Evolutionary conservation across 371 early-diverging fungal species (phyloP).

Genomic region (Batkoa obscura): DNA sequence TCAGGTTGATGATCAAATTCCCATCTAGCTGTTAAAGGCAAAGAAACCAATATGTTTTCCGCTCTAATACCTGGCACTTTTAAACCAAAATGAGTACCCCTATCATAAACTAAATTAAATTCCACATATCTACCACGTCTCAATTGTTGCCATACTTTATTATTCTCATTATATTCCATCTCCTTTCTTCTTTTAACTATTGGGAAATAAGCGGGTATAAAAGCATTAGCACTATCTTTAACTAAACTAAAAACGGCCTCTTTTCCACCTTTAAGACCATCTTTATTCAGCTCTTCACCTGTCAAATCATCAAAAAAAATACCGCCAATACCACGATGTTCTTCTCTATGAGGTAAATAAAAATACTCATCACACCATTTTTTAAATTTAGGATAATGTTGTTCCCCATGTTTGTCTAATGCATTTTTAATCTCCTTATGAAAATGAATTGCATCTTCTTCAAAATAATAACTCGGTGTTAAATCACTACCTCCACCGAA

Average conservation of each 20-base stretch:
- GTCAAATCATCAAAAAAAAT: constrained; percentile 77
- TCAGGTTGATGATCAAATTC: constrained; percentile 62
- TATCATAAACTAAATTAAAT: constrained; percentile 73
- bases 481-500: constrained; percentile 77
- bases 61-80: constrained; percentile 68
- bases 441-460: constrained; percentile 64
- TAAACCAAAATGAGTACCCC: constrained; percentile 79
- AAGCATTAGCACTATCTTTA: constrained; percentile 45
- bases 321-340: constrained; percentile 75
- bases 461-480: constrained; percentile 57
- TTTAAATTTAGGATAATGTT: constrained; percentile 56
- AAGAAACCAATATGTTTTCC: constrained; percentile 67
- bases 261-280: constrained; percentile 11
- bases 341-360: constrained; percentile 48
- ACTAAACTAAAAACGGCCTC: constrained; percentile 53
- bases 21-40: constrained; percentile 73
- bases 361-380: constrained; percentile 75
- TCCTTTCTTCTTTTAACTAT: constrained; percentile 43
- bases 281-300: constrained; percentile 27
- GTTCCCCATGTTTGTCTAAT: constrained; percentile 49
- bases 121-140: constrained; percentile 79
- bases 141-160: constrained; percentile 67
- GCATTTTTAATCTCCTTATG: constrained; percentile 55
- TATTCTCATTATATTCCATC: constrained; percentile 35
- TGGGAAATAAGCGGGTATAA: constrained; percentile 56